Base-by-base conservation (phyloP, 1,284 basidiomycete genomes). In the Xerocomus amazonicus region DNA sequence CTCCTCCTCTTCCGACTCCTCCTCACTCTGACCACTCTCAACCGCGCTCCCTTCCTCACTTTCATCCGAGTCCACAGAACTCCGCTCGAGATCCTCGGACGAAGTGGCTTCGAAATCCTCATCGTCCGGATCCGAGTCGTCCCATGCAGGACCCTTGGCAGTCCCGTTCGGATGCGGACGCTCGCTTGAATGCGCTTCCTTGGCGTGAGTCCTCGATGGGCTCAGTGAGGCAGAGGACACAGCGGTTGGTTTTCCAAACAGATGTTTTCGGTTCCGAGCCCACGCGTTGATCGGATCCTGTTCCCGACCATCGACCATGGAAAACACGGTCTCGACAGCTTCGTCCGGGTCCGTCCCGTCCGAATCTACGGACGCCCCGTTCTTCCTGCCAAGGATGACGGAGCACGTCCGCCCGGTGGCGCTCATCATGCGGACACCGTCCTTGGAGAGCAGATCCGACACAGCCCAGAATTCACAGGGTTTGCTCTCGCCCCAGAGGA, bases 381-480 rank as follows among this genome's bases (percentile, higher is more conserved):
- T 55, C 52, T 73, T 76, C 33, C 84, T 69, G 16, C 75, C 75
- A 48, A 87, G 57, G 46, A 78, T 73, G 36, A 88, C 75, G 0
- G 83, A 79, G 55, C 83, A 86, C 28, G 79, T 84, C 33, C 84
- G 70, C 7, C 87, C 87, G 6, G 79, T 81, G 10, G 83, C 83
- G 38, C 78, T 82, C 43, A 84, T 69, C 26, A 85, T 67, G 46
- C 79, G 70, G 46, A 90, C 68, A n/a, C 80, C 83, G 26, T 80
- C 78, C 48, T 69, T 74, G 35, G 65, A 63, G 3, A 77, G 63
- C 9, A 88, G 62, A 56, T 84, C 79, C 40, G 75, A 71, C n/a
- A 86, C 67, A 5, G 81, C 68, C 80, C 85, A 89, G 61, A 86
- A 89, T 59, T 85, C 83, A 61, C 83, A 85, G 3, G 86, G 85